Conservation (phyloP, 164 flowering plant genomes). For the Tinospora cordifolia region DNA sequence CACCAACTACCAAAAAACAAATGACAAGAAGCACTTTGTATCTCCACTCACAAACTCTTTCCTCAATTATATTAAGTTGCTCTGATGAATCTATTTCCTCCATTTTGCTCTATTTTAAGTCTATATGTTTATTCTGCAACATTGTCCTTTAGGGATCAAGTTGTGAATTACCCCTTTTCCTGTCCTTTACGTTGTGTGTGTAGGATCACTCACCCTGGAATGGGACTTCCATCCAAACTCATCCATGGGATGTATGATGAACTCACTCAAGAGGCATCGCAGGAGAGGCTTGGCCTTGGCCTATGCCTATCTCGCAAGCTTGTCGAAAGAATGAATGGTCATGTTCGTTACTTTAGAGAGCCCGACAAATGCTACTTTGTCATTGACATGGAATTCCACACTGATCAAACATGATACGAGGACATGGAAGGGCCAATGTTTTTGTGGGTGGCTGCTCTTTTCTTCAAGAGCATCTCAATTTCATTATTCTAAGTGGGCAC, state of each 20-base stretch:
- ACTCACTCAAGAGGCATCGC: constrained; percentile 42
- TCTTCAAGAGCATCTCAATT: not conserved
- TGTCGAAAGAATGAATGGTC: constrained; percentile 65
- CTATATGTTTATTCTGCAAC: not conserved
- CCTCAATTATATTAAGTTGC: too few species aligned
- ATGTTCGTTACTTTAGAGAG: constrained; percentile 70
- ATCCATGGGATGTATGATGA: constrained; percentile 67
- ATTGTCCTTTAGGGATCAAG: not conserved
- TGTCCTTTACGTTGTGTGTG: constrained; percentile 5
- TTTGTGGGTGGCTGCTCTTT: not conserved
- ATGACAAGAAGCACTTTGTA: too few species aligned
- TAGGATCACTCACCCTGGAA: constrained; percentile 70
- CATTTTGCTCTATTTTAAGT: too few species aligned
- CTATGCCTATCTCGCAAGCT: constrained; percentile 69
- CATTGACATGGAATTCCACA: constrained; percentile 47
- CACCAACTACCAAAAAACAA: too few species aligned
- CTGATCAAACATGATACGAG: constrained; percentile 4
- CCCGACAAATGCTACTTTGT: constrained; percentile 60
- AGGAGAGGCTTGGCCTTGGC: constrained; percentile 66
- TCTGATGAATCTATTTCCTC: too few species aligned
- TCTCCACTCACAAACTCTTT: too few species aligned
- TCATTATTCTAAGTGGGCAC: not conserved
- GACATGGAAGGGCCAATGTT: not conserved
- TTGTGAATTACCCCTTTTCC: not conserved
- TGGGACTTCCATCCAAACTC: constrained; percentile 69